Percentiles rank a stretch among this genome's conserved stretches.
These are phyloP conservation scores for Neurospora terricola DNA, from an alignment of 495 filamentous ascomycete genomes.

Conservation along the genomic window DNA sequence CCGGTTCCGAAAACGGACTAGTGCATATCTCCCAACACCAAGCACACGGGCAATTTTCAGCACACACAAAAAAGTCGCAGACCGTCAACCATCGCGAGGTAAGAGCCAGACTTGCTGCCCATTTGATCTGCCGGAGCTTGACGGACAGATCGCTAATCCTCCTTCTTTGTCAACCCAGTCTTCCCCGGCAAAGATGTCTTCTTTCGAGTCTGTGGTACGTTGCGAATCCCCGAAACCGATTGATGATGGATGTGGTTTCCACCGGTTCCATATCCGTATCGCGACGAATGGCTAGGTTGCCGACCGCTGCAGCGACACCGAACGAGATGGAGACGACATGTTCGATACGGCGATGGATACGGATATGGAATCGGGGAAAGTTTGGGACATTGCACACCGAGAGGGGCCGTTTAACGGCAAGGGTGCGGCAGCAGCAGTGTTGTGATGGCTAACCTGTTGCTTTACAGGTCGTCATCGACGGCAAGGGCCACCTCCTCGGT, in stretches of 20 bases:
- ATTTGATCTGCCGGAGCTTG: conserved; percentile 27
- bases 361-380: neutral
- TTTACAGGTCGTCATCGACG: conserved; percentile 87
- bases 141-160: conserved; percentile 24
- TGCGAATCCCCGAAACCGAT: conserved; percentile 5
- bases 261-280: neutral
- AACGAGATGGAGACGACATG: neutral
- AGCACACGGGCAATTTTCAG: conserved; percentile 26
- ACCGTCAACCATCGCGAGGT: conserved; percentile 29
- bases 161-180: conserved; percentile 22
- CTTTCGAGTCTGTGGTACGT: conserved; percentile 95
- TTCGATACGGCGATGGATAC: neutral
- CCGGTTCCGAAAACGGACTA: conserved; percentile 25
- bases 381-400: neutral
- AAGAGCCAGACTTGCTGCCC: conserved; percentile 25
- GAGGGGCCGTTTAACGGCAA: neutral
- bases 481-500: conserved; percentile 99
- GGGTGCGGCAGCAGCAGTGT: neutral
- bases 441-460: conserved; percentile 14
- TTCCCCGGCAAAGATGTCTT: conserved; percentile 75
- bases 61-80: conserved; percentile 29
- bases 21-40: conserved; percentile 20
- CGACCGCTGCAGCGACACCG: conserved; percentile 1
- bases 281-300: neutral
- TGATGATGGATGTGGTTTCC: neutral